These are phyloP conservation scores for Alloteropsis semialata DNA, from an alignment of 176 grass and related monocot genomes.

Conservation along the genomic window DNA sequence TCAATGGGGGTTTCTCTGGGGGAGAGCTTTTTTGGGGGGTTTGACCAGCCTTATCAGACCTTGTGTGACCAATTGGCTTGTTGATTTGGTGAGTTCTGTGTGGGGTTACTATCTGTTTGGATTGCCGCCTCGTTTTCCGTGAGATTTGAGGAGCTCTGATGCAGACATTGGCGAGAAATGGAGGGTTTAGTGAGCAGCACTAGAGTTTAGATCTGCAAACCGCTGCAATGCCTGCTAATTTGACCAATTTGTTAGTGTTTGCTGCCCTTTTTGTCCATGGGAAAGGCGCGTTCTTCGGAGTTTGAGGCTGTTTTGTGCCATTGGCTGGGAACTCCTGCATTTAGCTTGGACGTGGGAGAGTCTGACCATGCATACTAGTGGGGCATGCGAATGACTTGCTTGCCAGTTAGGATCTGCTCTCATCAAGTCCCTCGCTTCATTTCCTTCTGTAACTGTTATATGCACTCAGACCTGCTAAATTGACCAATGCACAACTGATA, in stretches of 20 bases:
- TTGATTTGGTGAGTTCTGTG: not conserved
- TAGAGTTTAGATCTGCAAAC: not conserved
- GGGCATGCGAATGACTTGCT: not conserved
- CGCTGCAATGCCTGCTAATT: not conserved
- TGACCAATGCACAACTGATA: not conserved
- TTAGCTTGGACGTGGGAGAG: not conserved
- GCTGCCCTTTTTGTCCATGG: not conserved
- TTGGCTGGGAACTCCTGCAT: not conserved
- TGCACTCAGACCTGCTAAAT: not conserved
- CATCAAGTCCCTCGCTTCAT: not conserved
- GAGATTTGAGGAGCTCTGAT: not conserved
- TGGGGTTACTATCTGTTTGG: not conserved
- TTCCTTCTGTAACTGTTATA: not conserved
- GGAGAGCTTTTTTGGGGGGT: not conserved
- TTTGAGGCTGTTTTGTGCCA: not conserved
- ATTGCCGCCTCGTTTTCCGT: not conserved
- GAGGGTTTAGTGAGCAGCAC: too few species aligned
- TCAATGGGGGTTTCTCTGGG: not conserved
- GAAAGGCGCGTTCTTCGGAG: not conserved
- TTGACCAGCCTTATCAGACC: not conserved
- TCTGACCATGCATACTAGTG: not conserved
- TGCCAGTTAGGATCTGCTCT: not conserved
- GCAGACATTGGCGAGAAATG: not conserved
- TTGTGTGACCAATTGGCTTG: not conserved
- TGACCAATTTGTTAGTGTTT: not conserved